These are phyloP conservation scores for Kregervanrija pseudodelftensis DNA, from an alignment of 805 yeast species.

Conservation along the genomic window DNA sequence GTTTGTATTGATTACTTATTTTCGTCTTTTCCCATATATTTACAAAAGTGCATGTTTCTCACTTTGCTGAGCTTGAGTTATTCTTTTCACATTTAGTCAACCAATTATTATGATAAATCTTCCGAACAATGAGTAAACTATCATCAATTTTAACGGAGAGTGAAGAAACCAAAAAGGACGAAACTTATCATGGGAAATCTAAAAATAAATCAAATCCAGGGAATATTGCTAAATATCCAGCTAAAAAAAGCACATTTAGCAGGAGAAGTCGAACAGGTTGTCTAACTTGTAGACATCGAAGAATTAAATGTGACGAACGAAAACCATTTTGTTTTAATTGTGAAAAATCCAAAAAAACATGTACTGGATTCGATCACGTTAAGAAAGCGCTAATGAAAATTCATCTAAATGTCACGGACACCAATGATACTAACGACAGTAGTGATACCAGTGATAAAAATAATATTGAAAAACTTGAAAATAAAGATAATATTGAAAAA, in stretches of 20 bases:
- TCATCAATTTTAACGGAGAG: no score
- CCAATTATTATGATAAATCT: no score
- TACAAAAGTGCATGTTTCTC: no score
- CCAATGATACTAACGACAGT: neutral
- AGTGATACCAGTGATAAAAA: neutral
- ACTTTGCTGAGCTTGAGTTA: no score
- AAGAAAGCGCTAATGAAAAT: conserved; percentile 3
- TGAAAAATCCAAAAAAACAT: conserved; percentile 53
- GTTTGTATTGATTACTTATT: no score
- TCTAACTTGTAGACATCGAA: conserved; percentile 60
- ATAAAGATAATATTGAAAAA: neutral
- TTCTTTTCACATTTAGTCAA: no score
- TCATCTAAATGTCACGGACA: neutral
- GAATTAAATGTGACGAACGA: conserved; percentile 71
- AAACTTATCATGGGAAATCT: no score
- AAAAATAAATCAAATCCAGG: neutral
- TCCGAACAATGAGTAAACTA: no score
- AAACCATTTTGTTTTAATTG: conserved; percentile 67
- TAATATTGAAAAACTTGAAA: conserved; percentile 1
- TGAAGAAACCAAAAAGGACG: no score
- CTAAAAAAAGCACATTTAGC: conserved; percentile 35
- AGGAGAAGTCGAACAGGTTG: conserved; percentile 71
- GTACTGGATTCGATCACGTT: conserved; percentile 57
- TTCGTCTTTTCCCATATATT: no score
- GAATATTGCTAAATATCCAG: neutral